These are phyloP conservation scores for Moesziomyces sp. DNA, from an alignment of 1,284 basidiomycete genomes.

Conservation along the genomic window DNA sequence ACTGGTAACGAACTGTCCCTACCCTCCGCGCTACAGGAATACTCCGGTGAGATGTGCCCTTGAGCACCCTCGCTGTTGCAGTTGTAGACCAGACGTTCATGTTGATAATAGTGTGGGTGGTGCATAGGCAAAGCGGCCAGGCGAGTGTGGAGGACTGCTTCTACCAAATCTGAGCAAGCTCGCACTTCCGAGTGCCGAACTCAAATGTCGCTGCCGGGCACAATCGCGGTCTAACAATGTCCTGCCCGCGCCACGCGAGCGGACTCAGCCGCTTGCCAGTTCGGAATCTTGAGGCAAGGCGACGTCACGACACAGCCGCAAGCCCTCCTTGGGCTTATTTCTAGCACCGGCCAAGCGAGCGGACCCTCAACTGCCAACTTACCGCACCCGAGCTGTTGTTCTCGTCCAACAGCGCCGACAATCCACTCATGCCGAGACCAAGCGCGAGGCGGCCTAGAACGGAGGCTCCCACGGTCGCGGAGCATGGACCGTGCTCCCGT, in stretches of 20 bases:
- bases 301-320: neutral
- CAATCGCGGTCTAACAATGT: neutral
- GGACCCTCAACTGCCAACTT: neutral
- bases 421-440: neutral
- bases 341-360: neutral
- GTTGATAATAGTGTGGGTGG: neutral
- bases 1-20: neutral
- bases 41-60: too few species aligned
- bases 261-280: too few species aligned
- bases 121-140: neutral
- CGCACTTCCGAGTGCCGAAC: neutral
- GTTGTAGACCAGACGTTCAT: neutral
- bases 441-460: neutral
- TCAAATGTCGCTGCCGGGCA: too few species aligned
- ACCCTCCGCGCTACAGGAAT: neutral
- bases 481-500: neutral
- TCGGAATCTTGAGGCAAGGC: neutral
- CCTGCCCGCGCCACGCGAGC: too few species aligned
- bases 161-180: neutral
- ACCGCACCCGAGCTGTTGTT: neutral
- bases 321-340: too few species aligned
- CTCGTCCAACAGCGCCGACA: neutral
- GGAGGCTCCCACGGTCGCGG: too few species aligned
- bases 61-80: neutral
- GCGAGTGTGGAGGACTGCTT: neutral